These are phyloP conservation scores for Yamadazyma sp. DNA, from an alignment of 1,139 yeast genomes.

Conservation along the genomic window DNA sequence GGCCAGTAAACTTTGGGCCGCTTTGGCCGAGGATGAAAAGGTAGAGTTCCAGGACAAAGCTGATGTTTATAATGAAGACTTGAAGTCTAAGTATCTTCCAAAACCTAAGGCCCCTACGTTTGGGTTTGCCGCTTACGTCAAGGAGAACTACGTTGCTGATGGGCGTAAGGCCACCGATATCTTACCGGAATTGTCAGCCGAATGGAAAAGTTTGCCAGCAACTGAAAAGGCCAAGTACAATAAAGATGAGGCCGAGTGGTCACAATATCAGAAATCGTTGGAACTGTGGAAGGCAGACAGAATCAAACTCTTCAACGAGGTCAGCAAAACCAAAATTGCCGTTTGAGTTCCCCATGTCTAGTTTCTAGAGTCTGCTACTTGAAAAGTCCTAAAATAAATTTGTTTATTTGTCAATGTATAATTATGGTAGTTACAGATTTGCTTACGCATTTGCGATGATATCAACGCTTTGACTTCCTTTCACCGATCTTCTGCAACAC, in stretches of 20 bases:
- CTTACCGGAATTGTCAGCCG: constrained; percentile 24
- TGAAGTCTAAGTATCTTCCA: constrained; percentile 26
- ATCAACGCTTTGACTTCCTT: constrained; percentile 1
- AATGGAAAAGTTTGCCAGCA: constrained; percentile 32
- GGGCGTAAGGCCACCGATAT: constrained; percentile 24
- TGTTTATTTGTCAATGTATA: not conserved
- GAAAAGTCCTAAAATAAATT: not conserved
- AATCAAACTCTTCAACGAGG: constrained; percentile 13
- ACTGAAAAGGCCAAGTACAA: constrained; percentile 31
- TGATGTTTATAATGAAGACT: constrained; percentile 28
- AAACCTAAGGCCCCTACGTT: constrained; percentile 35
- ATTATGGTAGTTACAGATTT: not conserved
- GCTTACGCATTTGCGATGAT: not conserved
- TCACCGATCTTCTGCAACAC: constrained; percentile 23
- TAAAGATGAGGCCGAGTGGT: constrained; percentile 20
- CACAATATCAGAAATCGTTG: constrained; percentile 20
- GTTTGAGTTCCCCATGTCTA: too few species aligned
- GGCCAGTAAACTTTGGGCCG: constrained; percentile 10
- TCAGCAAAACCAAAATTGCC: constrained; percentile 9
- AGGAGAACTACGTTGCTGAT: constrained; percentile 26
- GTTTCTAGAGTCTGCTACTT: too few species aligned
- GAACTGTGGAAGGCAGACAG: constrained; percentile 27
- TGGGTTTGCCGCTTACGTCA: constrained; percentile 32
- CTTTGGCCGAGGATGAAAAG: constrained; percentile 26
- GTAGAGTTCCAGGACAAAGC: constrained; percentile 24